Conservation (phyloP, 805 yeast species). For the Starmerella powellii region DNA sequence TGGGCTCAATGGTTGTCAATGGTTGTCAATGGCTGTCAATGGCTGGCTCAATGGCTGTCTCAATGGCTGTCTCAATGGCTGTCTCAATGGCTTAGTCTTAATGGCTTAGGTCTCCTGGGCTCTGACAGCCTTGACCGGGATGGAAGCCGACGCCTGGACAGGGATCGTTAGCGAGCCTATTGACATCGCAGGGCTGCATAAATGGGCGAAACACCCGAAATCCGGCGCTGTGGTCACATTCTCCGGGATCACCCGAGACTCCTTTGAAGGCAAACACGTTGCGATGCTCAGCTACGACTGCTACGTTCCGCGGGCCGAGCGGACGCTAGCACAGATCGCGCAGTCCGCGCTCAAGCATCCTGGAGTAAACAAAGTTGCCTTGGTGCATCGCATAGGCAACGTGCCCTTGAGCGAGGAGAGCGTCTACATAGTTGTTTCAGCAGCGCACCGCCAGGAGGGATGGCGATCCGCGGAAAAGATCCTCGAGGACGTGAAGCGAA, state of each 20-base stretch:
- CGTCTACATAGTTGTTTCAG: slow-evolving; percentile 35
- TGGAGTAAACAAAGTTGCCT: slow-evolving; percentile 26
- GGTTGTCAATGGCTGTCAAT: no score
- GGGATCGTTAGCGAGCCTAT: slow-evolving; percentile 16
- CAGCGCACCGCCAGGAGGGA: slow-evolving; percentile 38
- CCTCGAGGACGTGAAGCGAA: slow-evolving; percentile 35
- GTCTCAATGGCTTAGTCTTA: no score
- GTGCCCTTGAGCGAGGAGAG: slow-evolving; percentile 41
- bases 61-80: no score
- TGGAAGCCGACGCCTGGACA: neutral
- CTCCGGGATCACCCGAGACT: slow-evolving; percentile 41
- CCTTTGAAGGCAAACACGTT: slow-evolving; percentile 35
- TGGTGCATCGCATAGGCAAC: slow-evolving; percentile 37
- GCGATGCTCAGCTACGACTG: slow-evolving; percentile 37
- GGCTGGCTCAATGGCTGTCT: no score
- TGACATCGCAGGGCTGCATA: slow-evolving; percentile 20
- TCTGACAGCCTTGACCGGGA: no score
- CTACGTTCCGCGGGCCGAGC: slow-evolving; percentile 34
- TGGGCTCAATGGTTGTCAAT: no score
- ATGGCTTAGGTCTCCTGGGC: no score
- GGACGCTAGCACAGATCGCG: slow-evolving; percentile 32
- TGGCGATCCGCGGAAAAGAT: slow-evolving; percentile 38
- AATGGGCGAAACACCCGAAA: slow-evolving; percentile 34
- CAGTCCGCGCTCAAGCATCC: slow-evolving; percentile 22
- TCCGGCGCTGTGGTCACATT: slow-evolving; percentile 42